Conservation (phyloP, 2,329 filamentous ascomycete species). For the Xylaria sp. region DNA sequence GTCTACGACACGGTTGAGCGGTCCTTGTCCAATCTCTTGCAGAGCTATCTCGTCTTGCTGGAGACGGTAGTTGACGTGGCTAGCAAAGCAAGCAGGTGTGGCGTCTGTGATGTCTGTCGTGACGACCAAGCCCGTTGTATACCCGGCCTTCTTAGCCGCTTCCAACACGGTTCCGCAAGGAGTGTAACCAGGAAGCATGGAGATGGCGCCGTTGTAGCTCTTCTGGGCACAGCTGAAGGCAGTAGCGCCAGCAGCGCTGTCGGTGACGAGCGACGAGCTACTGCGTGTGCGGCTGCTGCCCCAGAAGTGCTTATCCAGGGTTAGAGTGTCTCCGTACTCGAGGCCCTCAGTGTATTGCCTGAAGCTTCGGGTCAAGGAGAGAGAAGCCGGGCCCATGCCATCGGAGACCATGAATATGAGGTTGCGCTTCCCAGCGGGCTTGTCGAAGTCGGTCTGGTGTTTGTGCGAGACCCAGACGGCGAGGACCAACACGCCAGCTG, state of each 20-base stretch:
- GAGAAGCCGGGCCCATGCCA: conserved; percentile 94
- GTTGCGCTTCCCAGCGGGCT: conserved; percentile 78
- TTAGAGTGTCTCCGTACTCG: conserved; percentile 78
- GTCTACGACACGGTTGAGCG: conserved; percentile 87
- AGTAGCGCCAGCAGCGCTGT: conserved; percentile 96
- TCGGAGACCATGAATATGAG: conserved; percentile 99
- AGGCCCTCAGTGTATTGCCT: conserved; percentile 79
- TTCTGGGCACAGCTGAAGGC: conserved; percentile 93
- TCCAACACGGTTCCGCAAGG: conserved; percentile 94
- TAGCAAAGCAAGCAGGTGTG: conserved; percentile 93
- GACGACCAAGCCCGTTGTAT: conserved; percentile 91
- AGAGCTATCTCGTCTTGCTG: conserved; percentile 93
- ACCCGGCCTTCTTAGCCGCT: conserved; percentile 90
- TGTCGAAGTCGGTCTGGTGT: conserved; percentile 57
- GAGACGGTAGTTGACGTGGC: conserved; percentile 80
- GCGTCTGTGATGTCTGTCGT: conserved; percentile 96
- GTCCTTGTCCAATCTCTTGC: conserved; percentile 89
- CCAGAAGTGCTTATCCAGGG: conserved; percentile 88
- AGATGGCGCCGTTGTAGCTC: conserved; percentile 97
- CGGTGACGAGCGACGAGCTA: conserved; percentile 85
- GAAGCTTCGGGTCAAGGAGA: conserved; percentile 87
- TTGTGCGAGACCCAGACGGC: conserved; percentile 82
- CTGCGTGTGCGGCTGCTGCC: conserved; percentile 89
- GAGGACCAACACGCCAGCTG: conserved; percentile 79
- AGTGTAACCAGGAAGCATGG: conserved; percentile 82